phyloP scores from a whole-genome alignment of 176 grass and related monocot genomes.

The Poa pratensis region DNA sequence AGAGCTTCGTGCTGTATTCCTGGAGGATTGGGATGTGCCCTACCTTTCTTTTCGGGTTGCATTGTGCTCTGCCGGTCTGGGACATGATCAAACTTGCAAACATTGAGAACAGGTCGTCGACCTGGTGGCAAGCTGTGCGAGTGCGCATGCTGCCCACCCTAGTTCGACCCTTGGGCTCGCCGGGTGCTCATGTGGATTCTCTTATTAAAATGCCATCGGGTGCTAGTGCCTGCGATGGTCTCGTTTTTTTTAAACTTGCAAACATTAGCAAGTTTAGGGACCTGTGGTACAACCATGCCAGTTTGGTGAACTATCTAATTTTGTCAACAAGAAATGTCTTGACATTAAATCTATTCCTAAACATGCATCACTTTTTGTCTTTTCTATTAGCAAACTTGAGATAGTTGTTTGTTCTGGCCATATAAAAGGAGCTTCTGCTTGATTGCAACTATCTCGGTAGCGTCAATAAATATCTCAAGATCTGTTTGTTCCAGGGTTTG shows the following conservation, averaged over 20 bases:
- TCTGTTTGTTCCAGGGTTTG: constrained; percentile 62
- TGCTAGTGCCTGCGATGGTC: too few relatives aligned
- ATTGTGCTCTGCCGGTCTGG: neutral
- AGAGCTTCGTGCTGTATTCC: neutral
- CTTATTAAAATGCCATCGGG: too few relatives aligned
- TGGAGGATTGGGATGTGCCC: neutral
- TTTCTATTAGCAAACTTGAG: constrained; percentile 1
- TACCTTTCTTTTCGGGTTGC: neutral
- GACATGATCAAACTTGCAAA: constrained; percentile 2
- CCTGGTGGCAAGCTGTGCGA: too few relatives aligned
- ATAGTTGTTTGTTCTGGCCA: constrained; percentile 28
- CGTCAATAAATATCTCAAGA: constrained; percentile 10
- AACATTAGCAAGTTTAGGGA: constrained; percentile 16
- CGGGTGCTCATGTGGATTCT: too few relatives aligned
- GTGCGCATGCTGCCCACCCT: too few relatives aligned
- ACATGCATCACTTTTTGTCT: neutral
- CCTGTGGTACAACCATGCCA: constrained; percentile 14
- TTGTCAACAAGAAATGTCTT: constrained; percentile 10
- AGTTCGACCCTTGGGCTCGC: too few relatives aligned
- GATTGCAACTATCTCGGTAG: neutral
- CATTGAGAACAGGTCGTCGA: neutral
- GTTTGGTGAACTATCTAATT: constrained; percentile 5
- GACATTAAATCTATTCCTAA: constrained; percentile 28
- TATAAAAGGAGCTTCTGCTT: constrained; percentile 32
- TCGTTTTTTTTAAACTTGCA: neutral